Percentiles rank a stretch among this genome's conserved stretches.
phyloP scores from a whole-genome alignment of 177 flowering plant genomes.

The Vitis hybrid region DNA sequence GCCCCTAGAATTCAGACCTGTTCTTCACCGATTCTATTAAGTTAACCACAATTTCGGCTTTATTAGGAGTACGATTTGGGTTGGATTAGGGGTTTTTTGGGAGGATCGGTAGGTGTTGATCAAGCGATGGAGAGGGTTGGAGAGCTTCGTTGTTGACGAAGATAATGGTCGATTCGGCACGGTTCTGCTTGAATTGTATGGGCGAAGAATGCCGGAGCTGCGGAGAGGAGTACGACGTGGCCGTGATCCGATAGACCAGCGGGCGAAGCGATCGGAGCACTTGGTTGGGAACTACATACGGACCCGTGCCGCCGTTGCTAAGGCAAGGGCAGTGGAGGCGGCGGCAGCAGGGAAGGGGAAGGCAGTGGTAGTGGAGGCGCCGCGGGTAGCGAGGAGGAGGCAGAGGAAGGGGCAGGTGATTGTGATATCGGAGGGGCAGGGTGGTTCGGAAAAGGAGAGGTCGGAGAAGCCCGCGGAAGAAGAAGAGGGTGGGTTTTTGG shows the following conservation, averaged over 20 bases:
- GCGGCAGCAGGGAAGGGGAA: constrained; percentile 18
- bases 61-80: too few species aligned
- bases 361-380: constrained; percentile 12
- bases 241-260: constrained; percentile 38
- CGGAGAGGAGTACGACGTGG: constrained; percentile 65
- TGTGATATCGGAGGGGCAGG: constrained; percentile 37
- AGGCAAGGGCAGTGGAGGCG: constrained; percentile 33
- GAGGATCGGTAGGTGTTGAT: too few species aligned
- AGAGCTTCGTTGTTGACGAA: constrained; percentile 3
- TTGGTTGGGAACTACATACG: constrained; percentile 33
- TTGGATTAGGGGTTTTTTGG: too few species aligned
- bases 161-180: constrained; percentile 35
- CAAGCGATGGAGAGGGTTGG: too few species aligned
- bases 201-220: constrained; percentile 73
- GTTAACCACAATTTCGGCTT: too few species aligned
- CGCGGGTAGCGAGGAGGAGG: constrained; percentile 9
- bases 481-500: constrained; percentile 14
- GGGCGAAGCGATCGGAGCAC: constrained; percentile 22
- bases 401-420: constrained; percentile 29
- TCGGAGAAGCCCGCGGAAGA: constrained; percentile 8
- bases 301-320: constrained; percentile 64
- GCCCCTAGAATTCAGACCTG: too few species aligned
- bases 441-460: constrained; percentile 18
- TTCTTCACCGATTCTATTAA: too few species aligned
- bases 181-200: constrained; percentile 43